Conservation (phyloP, 2,329 filamentous ascomycete species). For the Lasiodiplodia hormozganensis region DNA sequence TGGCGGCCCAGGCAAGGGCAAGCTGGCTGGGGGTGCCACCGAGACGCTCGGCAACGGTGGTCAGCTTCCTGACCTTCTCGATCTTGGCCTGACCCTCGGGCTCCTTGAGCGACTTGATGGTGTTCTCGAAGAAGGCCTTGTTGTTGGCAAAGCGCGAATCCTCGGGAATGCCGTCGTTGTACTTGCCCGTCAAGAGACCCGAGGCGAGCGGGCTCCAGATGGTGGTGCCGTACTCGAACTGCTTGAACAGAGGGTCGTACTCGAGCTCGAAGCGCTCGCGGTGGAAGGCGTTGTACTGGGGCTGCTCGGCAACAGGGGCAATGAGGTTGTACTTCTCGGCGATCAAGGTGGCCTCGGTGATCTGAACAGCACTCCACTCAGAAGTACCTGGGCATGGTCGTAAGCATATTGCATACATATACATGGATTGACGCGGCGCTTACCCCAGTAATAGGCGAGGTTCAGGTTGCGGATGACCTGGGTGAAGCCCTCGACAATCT, state of each 20-base stretch:
- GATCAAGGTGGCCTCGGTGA: conserved; percentile 65
- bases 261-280: conserved; percentile 68
- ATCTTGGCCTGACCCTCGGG: conserved; percentile 61
- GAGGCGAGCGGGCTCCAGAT: conserved; percentile 64
- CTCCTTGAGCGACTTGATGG: conserved; percentile 58
- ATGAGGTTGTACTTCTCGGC: conserved; percentile 69
- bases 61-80: conserved; percentile 64
- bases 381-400: conserved; percentile 49
- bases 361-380: conserved; percentile 66
- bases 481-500: conserved; percentile 65
- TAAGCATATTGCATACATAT: background rate
- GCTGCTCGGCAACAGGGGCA: conserved; percentile 61
- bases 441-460: conserved; percentile 68
- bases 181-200: conserved; percentile 68
- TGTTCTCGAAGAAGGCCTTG: conserved; percentile 64
- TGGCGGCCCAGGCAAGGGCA: conserved; percentile 65
- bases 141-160: conserved; percentile 67
- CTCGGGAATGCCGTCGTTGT: conserved; percentile 68
- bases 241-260: conserved; percentile 63
- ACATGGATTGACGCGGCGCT: no score
- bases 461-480: conserved; percentile 62
- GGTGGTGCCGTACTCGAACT: conserved; percentile 64
- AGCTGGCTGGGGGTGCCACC: conserved; percentile 59
- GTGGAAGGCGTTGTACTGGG: conserved; percentile 68
- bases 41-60: conserved; percentile 57